These are phyloP conservation scores for Wolfiporia cocos DNA, from an alignment of 1,284 basidiomycete species.

Conservation along the genomic window DNA sequence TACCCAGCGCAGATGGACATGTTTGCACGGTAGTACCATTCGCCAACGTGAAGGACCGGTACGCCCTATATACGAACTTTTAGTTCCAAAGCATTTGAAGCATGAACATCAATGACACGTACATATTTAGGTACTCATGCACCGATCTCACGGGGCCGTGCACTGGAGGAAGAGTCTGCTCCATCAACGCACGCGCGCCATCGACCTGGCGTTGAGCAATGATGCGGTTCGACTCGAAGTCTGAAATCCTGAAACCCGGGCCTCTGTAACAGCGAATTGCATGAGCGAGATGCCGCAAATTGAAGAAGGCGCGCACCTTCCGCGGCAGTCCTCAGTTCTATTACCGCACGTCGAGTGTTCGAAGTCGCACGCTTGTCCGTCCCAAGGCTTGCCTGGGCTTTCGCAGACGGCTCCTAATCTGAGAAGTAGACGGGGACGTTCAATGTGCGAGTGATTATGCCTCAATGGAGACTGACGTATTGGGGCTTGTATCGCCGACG, in stretches of 20 bases:
- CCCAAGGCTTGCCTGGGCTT: constrained; percentile 60
- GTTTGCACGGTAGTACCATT: constrained; percentile 68
- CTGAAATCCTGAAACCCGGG: constrained; percentile 65
- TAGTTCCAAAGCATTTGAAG: constrained; percentile 2
- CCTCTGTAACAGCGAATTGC: constrained; percentile 35
- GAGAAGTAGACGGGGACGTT: too few relatives aligned
- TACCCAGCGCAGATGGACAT: constrained; percentile 77
- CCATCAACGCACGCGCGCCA: constrained; percentile 60
- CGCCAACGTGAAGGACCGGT: constrained; percentile 55
- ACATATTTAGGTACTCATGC: constrained; percentile 68
- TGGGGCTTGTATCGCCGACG: constrained; percentile 74
- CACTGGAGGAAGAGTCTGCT: constrained; percentile 35
- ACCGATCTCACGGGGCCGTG: constrained; percentile 58
- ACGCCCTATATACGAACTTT: constrained; percentile 38
- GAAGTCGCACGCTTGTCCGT: constrained; percentile 60
- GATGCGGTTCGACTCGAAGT: constrained; percentile 66
- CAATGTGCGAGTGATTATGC: too few relatives aligned
- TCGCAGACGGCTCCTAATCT: constrained; percentile 64
- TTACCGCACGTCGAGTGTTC: constrained; percentile 74
- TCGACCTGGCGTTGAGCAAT: constrained; percentile 64
- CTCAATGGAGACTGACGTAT: constrained; percentile 58
- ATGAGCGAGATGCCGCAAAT: neutral
- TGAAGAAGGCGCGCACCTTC: constrained; percentile 45
- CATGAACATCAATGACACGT: too few relatives aligned
- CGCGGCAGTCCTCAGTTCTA: constrained; percentile 59